Evolutionary conservation across 305 asterid genomes (phyloP).

Genomic region (Fraxinus floribunda): DNA sequence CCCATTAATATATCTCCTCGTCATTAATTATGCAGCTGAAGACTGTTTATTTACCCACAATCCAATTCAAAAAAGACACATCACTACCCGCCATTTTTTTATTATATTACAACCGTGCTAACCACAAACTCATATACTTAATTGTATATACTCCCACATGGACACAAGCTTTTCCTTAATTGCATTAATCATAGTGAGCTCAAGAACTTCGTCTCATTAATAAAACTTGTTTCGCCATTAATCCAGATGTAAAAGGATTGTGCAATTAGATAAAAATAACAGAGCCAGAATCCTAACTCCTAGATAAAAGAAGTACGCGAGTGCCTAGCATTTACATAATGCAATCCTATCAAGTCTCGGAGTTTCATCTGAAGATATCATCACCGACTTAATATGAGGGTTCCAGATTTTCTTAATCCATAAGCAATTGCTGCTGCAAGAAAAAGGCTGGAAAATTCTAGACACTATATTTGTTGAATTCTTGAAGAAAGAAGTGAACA

Average conservation of each 20-base stretch:
- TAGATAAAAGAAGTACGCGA: not conserved
- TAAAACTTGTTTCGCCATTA: not conserved
- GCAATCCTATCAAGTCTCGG: not conserved
- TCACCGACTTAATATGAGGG: not conserved
- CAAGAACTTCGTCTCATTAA: not conserved
- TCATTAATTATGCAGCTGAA: not conserved
- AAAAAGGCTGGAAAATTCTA: not conserved
- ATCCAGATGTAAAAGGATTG: not conserved
- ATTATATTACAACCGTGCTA: not conserved
- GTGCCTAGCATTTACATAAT: slow-evolving; percentile 1
- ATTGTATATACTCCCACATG: not conserved
- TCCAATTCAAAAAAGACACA: not conserved
- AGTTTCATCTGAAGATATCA: not conserved
- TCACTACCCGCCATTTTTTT: not conserved
- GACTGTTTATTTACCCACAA: not conserved
- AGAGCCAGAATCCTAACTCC: not conserved
- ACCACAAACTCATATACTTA: not conserved
- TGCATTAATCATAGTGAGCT: not conserved
- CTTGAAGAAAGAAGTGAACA: not conserved
- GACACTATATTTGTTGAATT: not conserved
- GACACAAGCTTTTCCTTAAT: not conserved
- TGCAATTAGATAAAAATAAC: not conserved
- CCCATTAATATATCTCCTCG: not conserved
- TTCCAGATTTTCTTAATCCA: not conserved
- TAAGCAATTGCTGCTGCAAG: not conserved